A percentile compares a stretch with the other conserved stretches of the same genome.
These are phyloP conservation scores for Grosmannia clavigera DNA, from an alignment of 2,329 filamentous ascomycete genomes.

Conservation along the genomic window DNA sequence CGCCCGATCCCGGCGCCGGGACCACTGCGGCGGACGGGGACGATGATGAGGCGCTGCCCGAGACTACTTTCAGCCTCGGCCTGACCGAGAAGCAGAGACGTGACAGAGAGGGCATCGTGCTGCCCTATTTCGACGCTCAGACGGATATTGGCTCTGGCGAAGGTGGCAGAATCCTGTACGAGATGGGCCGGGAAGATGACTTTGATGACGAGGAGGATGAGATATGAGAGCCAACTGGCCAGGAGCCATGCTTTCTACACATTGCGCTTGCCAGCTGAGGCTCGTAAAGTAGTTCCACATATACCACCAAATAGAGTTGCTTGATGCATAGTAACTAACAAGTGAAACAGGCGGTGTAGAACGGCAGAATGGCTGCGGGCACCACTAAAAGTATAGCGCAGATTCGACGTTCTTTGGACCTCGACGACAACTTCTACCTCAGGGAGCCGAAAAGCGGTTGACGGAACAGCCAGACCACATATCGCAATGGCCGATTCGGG, in stretches of 20 bases:
- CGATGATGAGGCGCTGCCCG: slow-evolving; percentile 39
- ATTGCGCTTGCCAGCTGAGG: not conserved
- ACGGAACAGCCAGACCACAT: not conserved
- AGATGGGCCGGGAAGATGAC: slow-evolving; percentile 93
- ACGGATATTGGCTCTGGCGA: slow-evolving; percentile 65
- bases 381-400: not conserved
- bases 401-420: not conserved
- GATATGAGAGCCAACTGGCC: slow-evolving; percentile 35
- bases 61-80: slow-evolving; percentile 73
- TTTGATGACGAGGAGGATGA: slow-evolving; percentile 65
- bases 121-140: slow-evolving; percentile 97
- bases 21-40: slow-evolving; percentile 20
- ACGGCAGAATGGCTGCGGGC: not conserved
- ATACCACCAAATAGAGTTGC: too few relatives aligned
- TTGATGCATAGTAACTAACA: not conserved
- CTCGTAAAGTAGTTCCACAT: not conserved
- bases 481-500: slow-evolving; percentile 7
- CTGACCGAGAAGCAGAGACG: slow-evolving; percentile 82
- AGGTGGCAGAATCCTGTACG: slow-evolving; percentile 87
- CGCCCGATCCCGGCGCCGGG: slow-evolving; percentile 24
- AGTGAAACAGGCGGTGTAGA: not conserved
- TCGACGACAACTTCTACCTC: not conserved
- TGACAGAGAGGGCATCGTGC: slow-evolving; percentile 76
- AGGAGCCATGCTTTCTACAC: not conserved
- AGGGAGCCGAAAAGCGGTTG: not conserved